Percentiles rank a stretch among this genome's conserved stretches.
These are phyloP conservation scores for Penicillium paxilli DNA, from an alignment of 495 filamentous ascomycete genomes.

Conservation along the genomic window DNA sequence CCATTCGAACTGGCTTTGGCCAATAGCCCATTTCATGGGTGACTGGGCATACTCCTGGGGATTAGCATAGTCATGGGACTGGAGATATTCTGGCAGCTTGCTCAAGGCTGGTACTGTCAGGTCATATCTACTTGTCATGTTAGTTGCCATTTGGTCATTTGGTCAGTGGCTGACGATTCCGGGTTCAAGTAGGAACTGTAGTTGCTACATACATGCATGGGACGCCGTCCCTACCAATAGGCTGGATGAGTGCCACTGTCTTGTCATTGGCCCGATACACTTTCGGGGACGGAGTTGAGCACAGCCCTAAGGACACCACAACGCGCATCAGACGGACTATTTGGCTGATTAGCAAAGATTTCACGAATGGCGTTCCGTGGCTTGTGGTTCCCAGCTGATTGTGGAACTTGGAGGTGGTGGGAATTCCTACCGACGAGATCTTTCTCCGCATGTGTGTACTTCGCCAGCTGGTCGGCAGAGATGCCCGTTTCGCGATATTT, in stretches of 20 bases:
- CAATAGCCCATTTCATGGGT: conserved; percentile 42
- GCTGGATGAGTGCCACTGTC: conserved; percentile 31
- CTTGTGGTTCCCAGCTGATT: no score
- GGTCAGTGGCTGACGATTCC: no score
- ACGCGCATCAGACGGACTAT: conserved; percentile 43
- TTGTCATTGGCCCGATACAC: conserved; percentile 34
- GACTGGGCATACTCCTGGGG: conserved; percentile 35
- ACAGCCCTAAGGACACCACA: conserved; percentile 34
- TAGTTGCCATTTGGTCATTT: background rate
- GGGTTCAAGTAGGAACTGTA: background rate
- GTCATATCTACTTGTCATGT: conserved; percentile 28
- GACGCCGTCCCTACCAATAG: conserved; percentile 37
- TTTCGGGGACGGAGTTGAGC: conserved; percentile 21
- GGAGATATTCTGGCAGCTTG: conserved; percentile 35
- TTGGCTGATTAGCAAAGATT: background rate
- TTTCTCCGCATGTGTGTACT: conserved; percentile 28
- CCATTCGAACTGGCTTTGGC: conserved; percentile 45
- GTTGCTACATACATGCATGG: conserved; percentile 39
- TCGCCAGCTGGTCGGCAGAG: conserved; percentile 26
- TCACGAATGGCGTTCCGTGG: no score
- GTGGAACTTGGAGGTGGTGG: background rate
- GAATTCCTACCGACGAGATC: conserved; percentile 32
- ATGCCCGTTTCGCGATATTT: conserved; percentile 20
- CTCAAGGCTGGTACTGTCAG: conserved; percentile 37
- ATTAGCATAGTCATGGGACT: conserved; percentile 26